Evolutionary conservation across 2,329 filamentous ascomycete species (phyloP), one percentile per base, ranked within the genome.

Genomic region (Beauveria caledonica): DNA sequence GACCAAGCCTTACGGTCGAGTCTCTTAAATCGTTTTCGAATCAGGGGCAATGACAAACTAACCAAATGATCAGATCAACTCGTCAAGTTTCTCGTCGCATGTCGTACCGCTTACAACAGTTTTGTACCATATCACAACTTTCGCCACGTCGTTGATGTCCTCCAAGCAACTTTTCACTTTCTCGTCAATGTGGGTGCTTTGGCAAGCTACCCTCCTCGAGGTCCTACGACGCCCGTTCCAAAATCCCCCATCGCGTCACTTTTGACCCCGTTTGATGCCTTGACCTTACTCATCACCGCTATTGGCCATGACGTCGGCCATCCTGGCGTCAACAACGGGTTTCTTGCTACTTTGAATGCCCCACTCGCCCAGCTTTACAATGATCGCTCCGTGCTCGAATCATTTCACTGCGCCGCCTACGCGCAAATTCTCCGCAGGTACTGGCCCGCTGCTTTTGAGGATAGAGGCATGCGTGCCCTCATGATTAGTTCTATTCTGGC

Each of bases 61-160:
- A 82, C 74, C 68, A 9, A 39, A 39, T 19, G 7, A 13, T 19
- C 7, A 90, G 91, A 89, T 67, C 87, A 95, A 72, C 79, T 99
- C 29, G 88, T 89, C 65, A 86, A 85, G 58, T 97, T 96, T 69
- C 79, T 97, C 63, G 83, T 96, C 64, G 92, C 92, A 58, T 94
- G 92, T 69, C 88, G 93, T 63, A 86, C 88, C 52, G 90, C 94
- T n/a, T 99, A 99, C 77, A 97, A 97, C 73, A 89, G 85, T 62
- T 96, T 96, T 72, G 92, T 97, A 40, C 89, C 93, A 23, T 99
- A 97, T 70, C 94, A 99, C 78, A 99, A 99, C 74, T 99, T 97
- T 72, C 89, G 93, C 59, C 94, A 99, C 74, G 94, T 96, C 23
- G 88, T 97, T 63, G 94, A 99, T 73, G 94, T 99, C 29, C 80